These are phyloP conservation scores for Populus deltoides DNA, from an alignment of 345 rosid species.

Conservation along the genomic window DNA sequence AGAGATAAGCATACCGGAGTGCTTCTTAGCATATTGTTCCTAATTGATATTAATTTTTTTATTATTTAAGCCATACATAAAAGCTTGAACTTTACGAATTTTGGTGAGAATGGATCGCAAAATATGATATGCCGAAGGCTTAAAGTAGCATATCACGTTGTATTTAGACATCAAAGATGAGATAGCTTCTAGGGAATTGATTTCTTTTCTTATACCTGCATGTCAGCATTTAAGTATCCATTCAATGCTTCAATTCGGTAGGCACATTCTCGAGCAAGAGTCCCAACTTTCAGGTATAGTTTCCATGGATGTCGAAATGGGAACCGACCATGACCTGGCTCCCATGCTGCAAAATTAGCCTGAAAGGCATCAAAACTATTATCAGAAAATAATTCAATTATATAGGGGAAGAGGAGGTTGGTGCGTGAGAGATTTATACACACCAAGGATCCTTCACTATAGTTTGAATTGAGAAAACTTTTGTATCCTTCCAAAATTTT, in stretches of 20 bases:
- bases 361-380: neutral
- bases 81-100: too few species aligned
- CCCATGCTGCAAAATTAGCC: slow-evolving; percentile 88
- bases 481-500: slow-evolving; percentile 40
- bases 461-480: slow-evolving; percentile 62
- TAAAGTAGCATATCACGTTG: too few species aligned
- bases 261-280: slow-evolving; percentile 52
- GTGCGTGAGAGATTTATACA: neutral
- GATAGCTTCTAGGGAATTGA: neutral
- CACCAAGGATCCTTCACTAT: slow-evolving; percentile 71
- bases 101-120: too few species aligned
- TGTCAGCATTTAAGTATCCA: slow-evolving; percentile 38
- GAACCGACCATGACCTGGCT: slow-evolving; percentile 73
- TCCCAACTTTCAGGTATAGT: slow-evolving; percentile 52
- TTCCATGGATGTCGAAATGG: slow-evolving; percentile 71
- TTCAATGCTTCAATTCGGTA: slow-evolving; percentile 55
- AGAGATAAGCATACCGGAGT: too few species aligned
- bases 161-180: too few species aligned
- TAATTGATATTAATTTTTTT: too few species aligned
- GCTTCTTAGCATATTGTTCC: too few species aligned
- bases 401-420: neutral
- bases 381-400: too few species aligned
- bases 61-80: too few species aligned
- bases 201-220: slow-evolving; percentile 27
- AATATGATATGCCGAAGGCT: too few species aligned